Conservation (phyloP, 345 rosid genomes). For the Eucalyptus virginea region DNA sequence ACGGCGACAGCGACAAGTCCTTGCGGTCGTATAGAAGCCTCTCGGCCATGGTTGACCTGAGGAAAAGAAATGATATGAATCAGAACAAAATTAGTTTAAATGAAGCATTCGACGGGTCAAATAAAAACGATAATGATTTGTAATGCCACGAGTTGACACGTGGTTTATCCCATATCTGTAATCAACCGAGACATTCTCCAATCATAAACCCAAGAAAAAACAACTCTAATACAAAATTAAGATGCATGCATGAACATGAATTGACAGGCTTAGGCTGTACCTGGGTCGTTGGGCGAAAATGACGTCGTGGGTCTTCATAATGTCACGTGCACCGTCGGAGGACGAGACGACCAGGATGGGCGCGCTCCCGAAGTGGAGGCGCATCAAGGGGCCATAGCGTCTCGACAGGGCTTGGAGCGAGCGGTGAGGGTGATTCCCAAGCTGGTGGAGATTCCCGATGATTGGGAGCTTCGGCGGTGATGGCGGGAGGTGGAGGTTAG, state of each 20-base stretch:
- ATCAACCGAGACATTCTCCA: too few relatives aligned
- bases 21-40: conserved; percentile 21
- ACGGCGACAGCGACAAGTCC: conserved; percentile 28
- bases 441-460: conserved; percentile 50
- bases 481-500: conserved; percentile 8
- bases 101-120: neutral
- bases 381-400: conserved; percentile 39
- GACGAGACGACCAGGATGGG: conserved; percentile 43
- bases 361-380: conserved; percentile 27
- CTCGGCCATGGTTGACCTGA: neutral
- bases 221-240: too few relatives aligned
- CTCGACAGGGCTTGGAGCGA: conserved; percentile 21
- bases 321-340: conserved; percentile 24
- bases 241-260: too few relatives aligned
- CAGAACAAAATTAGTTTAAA: neutral
- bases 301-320: conserved; percentile 30
- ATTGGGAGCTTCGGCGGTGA: conserved; percentile 44
- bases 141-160: neutral
- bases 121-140: neutral
- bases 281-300: too few relatives aligned
- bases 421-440: conserved; percentile 34
- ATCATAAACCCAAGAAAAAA: too few relatives aligned
- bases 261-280: too few relatives aligned
- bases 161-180: too few relatives aligned
- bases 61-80: conserved; percentile 1